phyloP scores from a whole-genome alignment of 352 stramenopile genomes.

The Phytophthora pseudosyringae region DNA sequence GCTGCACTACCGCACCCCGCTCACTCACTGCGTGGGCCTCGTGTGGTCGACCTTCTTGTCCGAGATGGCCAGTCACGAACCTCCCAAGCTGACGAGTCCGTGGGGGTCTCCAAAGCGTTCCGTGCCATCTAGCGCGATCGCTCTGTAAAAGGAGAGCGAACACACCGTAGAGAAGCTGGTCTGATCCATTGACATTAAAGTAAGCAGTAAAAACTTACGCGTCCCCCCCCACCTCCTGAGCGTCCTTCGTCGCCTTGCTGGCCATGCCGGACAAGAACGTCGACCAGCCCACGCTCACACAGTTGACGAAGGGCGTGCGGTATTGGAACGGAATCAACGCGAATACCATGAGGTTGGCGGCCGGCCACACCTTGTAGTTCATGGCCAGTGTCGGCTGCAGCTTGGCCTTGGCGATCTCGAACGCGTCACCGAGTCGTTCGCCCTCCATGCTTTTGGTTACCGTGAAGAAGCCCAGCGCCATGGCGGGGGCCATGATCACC shows the following conservation, averaged over 20 bases:
- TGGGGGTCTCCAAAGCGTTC: constrained; percentile 17
- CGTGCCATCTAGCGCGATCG: constrained; percentile 19
- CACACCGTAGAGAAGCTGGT: neutral
- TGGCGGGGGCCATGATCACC: constrained; percentile 48
- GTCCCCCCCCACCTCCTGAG: neutral
- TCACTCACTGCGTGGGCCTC: constrained; percentile 47
- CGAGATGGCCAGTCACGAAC: constrained; percentile 36
- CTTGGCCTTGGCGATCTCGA: constrained; percentile 45
- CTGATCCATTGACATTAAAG: constrained; percentile 11
- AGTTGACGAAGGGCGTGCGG: constrained; percentile 60
- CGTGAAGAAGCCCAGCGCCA: constrained; percentile 51
- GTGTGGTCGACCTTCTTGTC: constrained; percentile 52
- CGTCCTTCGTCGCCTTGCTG: constrained; percentile 27
- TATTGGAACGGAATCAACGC: constrained; percentile 56
- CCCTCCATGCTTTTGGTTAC: constrained; percentile 51
- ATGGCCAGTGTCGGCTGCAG: constrained; percentile 42
- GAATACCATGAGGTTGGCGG: constrained; percentile 60
- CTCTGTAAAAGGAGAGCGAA: constrained; percentile 4
- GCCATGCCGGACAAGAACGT: constrained; percentile 56
- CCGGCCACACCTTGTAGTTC: constrained; percentile 61
- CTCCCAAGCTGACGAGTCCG: constrained; percentile 15
- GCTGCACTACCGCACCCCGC: constrained; percentile 45
- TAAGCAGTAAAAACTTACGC: constrained; percentile 1
- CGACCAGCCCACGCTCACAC: constrained; percentile 57
- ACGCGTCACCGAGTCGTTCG: constrained; percentile 36